These are phyloP conservation scores for Leccinum pachyderme DNA, from an alignment of 1,284 basidiomycete genomes.

Conservation along the genomic window DNA sequence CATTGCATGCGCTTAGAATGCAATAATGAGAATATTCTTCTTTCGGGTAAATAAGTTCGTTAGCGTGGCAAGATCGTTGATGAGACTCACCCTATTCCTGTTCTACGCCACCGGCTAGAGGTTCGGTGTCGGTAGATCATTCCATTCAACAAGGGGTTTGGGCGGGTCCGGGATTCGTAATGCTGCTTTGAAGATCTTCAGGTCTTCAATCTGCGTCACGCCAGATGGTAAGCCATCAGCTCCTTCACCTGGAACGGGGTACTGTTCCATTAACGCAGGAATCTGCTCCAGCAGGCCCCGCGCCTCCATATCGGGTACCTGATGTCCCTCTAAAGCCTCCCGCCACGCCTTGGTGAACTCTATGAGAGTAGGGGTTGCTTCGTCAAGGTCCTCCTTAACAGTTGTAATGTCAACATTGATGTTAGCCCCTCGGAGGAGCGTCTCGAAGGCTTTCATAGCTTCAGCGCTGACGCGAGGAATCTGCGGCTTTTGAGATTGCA, in stretches of 20 bases:
- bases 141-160: constrained; percentile 65
- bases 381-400: constrained; percentile 44
- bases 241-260: constrained; percentile 45
- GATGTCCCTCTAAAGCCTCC: constrained; percentile 47
- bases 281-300: constrained; percentile 50
- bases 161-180: constrained; percentile 52
- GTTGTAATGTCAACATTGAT: constrained; percentile 53
- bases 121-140: constrained; percentile 57
- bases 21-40: not conserved
- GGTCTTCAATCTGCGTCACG: constrained; percentile 66
- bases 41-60: not conserved
- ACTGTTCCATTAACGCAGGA: constrained; percentile 37
- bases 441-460: constrained; percentile 66
- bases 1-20: not conserved
- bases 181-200: constrained; percentile 68
- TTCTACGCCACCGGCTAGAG: constrained; percentile 31
- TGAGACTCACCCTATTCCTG: not conserved
- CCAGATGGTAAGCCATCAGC: constrained; percentile 47
- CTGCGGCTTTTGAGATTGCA: constrained; percentile 66
- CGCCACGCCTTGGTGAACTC: constrained; percentile 58
- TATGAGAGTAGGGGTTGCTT: constrained; percentile 45
- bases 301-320: constrained; percentile 42
- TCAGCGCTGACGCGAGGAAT: constrained; percentile 62
- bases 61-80: not conserved
- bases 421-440: constrained; percentile 49